Base-by-base conservation (phyloP, 2,329 filamentous ascomycete genomes). In the Colletotrichum tabaci region DNA sequence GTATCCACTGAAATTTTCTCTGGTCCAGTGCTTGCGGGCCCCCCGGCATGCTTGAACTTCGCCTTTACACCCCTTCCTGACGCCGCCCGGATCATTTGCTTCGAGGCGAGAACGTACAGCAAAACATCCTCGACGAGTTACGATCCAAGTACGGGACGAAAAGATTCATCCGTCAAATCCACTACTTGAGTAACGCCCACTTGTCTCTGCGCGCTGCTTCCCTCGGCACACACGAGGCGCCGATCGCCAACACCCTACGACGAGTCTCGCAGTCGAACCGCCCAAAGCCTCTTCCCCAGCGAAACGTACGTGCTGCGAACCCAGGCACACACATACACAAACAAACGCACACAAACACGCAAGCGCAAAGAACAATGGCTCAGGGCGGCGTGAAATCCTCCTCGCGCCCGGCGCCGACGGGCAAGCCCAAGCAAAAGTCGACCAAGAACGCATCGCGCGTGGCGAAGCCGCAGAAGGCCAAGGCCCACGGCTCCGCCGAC, bases 341-440 rank as follows among this genome's bases (percentile, higher is more conserved):
- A 15, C 18, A 30, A 8, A 42, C 7, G 7, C 44, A 18, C 2
- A 38, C n/a, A 63, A 1, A 55, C 21, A 21, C 26, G 21, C 7
- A n/a, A 13, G 26, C n/a, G 1, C 15, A 10, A 13, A 42, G 5
- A 3, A 70, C 46, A 42, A 90, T 90, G 88, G 87, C 85, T 2
- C 88, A 90, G 80, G 88, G 88, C 74, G 78, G 82, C 7, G 76
- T 87, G 58, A 90, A 89, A 76, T 86, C 85, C 71, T 79, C 83
- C 44, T 79, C 82, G 49, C 81, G 84, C 69, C 79, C 84, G 23
- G 76, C 82, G 49, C 76, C 82, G 73, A 84, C 83, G 74, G 77
- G 80, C 40, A 80, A 81, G 61, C 81, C 77, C 9, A 77, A 77
- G 69, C 76, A 79, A 23, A 76, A 79, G 47, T 76, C 76, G 7